A percentile compares a stretch with the other conserved stretches of the same genome.
These are phyloP conservation scores for Lipomyces yamanashiensis DNA, from an alignment of 805 yeast genomes.

Conservation along the genomic window DNA sequence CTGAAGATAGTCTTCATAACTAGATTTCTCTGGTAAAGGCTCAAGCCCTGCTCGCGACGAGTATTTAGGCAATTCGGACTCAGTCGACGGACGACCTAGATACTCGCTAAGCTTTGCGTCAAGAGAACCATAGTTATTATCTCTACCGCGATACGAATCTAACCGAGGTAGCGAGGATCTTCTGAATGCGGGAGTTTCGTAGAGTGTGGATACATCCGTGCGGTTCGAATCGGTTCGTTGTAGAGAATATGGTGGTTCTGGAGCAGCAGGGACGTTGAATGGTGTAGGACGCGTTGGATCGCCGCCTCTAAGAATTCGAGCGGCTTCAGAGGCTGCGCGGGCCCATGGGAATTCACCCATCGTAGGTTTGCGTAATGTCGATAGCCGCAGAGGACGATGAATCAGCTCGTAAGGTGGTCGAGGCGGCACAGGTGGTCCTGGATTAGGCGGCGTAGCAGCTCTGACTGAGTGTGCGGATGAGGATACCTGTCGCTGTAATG, in stretches of 20 bases:
- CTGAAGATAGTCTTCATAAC: neutral
- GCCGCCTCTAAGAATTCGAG: constrained; percentile 9
- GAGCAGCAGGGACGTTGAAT: neutral
- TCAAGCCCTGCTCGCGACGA: neutral
- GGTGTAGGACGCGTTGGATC: neutral
- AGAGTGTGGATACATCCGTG: constrained; percentile 23
- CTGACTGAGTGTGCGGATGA: constrained; percentile 21
- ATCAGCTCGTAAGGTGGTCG: constrained; percentile 28
- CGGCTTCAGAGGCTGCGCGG: constrained; percentile 25
- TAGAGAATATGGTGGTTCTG: constrained; percentile 1
- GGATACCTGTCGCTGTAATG: constrained; percentile 9
- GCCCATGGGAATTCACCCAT: constrained; percentile 34
- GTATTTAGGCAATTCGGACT: neutral
- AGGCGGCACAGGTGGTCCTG: constrained; percentile 36
- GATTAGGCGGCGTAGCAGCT: constrained; percentile 17
- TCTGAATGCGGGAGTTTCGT: constrained; percentile 27
- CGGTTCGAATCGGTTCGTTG: constrained; percentile 16
- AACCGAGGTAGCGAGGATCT: constrained; percentile 28
- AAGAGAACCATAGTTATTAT: constrained; percentile 16
- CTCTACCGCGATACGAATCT: constrained; percentile 26
- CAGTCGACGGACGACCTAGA: constrained; percentile 12
- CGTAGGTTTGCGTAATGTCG: constrained; percentile 24
- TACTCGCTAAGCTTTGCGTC: constrained; percentile 32
- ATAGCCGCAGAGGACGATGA: constrained; percentile 20
- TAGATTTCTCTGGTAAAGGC: neutral